Evolutionary conservation across 2,329 filamentous ascomycete species (phyloP).

Genomic region (Fusarium globosum): DNA sequence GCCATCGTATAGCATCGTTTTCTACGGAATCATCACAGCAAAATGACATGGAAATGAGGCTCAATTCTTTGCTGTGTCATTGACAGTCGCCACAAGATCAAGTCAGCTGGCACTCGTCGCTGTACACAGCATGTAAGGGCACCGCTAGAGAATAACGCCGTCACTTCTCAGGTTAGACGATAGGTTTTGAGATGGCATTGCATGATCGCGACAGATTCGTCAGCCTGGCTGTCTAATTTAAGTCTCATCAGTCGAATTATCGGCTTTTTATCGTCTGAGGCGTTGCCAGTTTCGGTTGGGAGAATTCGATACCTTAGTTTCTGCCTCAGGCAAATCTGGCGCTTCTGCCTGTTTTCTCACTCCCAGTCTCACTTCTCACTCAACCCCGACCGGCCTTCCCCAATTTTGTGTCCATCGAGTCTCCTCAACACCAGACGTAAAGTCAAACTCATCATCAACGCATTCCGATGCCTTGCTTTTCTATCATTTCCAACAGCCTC

Average conservation of each 20-base stretch:
- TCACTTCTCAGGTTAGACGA: background rate
- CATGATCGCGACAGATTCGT: background rate
- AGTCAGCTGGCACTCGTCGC: background rate
- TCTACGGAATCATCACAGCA: background rate
- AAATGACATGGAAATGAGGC: background rate
- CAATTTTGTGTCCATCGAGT: background rate
- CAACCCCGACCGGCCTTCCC: background rate
- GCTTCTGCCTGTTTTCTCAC: constrained; percentile 5
- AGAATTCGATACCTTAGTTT: background rate
- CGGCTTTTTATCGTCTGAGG: background rate
- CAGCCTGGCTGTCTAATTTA: background rate
- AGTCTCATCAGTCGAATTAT: background rate
- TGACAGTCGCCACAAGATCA: background rate
- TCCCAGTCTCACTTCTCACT: background rate
- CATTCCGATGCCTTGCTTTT: too few species aligned
- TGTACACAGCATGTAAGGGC: background rate
- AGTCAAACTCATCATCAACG: background rate
- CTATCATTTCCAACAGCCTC: too few species aligned
- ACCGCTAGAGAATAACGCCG: background rate
- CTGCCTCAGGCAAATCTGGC: constrained; percentile 12
- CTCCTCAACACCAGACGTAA: background rate
- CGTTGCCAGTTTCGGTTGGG: background rate
- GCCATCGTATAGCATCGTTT: background rate
- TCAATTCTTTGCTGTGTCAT: background rate
- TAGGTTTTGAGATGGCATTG: background rate